These are phyloP conservation scores for Chrysanthemum makinoi DNA, from an alignment of 129 eudicot genomes.

Conservation along the genomic window DNA sequence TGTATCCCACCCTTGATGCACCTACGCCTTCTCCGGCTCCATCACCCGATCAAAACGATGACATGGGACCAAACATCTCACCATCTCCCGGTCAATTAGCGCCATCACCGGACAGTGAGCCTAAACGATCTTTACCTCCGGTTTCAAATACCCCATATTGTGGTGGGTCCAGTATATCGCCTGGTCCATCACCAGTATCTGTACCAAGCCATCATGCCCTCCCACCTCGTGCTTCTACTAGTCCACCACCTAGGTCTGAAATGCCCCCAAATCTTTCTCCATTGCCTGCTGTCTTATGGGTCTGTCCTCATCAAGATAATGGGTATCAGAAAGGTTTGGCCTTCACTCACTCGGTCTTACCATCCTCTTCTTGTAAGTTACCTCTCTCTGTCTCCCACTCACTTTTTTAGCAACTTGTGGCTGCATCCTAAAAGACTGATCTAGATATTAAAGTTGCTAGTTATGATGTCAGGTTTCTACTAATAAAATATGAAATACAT, in stretches of 20 bases:
- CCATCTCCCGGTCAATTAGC: conserved; percentile 28
- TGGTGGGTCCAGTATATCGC: conserved; percentile 38
- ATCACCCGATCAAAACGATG: conserved; percentile 18
- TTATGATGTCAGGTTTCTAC: neutral
- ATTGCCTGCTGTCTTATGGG: conserved; percentile 41
- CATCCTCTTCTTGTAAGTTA: conserved; percentile 60
- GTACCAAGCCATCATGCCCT: conserved; percentile 26
- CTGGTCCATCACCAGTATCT: conserved; percentile 30
- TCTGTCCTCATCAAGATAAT: conserved; percentile 31
- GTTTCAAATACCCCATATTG: conserved; percentile 41
- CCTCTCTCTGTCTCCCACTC: conserved; percentile 12
- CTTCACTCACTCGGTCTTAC: conserved; percentile 30
- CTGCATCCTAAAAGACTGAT: neutral
- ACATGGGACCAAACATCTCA: conserved; percentile 36
- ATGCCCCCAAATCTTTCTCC: conserved; percentile 47
- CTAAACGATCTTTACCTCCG: conserved; percentile 39
- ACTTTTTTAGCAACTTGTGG: neutral
- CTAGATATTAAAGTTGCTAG: conserved; percentile 4
- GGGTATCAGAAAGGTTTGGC: conserved; percentile 31
- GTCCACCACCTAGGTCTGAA: conserved; percentile 13
- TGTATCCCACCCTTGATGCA: conserved; percentile 48
- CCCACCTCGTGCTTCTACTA: conserved; percentile 31
- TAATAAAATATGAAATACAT: too few relatives aligned
- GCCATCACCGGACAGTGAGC: conserved; percentile 11
- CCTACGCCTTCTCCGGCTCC: conserved; percentile 59